phyloP scores from a whole-genome alignment of 2,329 filamentous ascomycete genomes.

The Cytospora piceae region DNA sequence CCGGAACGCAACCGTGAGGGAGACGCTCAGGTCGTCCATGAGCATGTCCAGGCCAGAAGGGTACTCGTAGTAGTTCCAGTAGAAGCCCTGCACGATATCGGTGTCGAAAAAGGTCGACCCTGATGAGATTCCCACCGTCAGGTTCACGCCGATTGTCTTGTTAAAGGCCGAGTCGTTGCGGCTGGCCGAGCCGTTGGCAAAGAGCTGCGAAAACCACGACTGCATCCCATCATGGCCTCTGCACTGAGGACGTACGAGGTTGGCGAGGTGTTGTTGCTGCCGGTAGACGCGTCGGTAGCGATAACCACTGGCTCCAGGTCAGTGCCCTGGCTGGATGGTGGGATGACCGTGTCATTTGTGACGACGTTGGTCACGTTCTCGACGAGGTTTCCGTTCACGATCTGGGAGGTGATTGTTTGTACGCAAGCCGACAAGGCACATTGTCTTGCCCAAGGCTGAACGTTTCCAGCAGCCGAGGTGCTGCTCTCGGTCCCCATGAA shows the following conservation, averaged over 20 bases:
- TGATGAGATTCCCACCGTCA: slow-evolving; percentile 40
- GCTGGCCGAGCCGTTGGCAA: slow-evolving; percentile 38
- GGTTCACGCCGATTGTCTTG: slow-evolving; percentile 39
- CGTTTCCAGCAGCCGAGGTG: slow-evolving; percentile 33
- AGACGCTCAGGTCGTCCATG: slow-evolving; percentile 41
- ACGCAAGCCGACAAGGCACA: slow-evolving; percentile 38
- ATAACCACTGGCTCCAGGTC: slow-evolving; percentile 33
- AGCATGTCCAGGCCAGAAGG: slow-evolving; percentile 40
- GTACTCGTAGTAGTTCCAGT: slow-evolving; percentile 47
- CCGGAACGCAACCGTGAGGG: slow-evolving; percentile 42
- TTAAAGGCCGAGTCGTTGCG: slow-evolving; percentile 36
- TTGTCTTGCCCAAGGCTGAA: slow-evolving; percentile 39
- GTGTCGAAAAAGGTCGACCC: slow-evolving; percentile 42
- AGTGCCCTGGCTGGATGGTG: slow-evolving; percentile 26
- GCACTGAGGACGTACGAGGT: slow-evolving; percentile 35
- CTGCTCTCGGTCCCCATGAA: slow-evolving; percentile 41
- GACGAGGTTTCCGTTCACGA: slow-evolving; percentile 37
- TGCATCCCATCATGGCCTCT: slow-evolving; percentile 39
- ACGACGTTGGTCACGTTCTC: slow-evolving; percentile 33
- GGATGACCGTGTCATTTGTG: slow-evolving; percentile 37
- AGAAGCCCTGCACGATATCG: slow-evolving; percentile 45
- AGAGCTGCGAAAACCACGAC: slow-evolving; percentile 39
- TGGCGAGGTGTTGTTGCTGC: slow-evolving; percentile 20
- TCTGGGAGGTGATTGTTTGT: slow-evolving; percentile 36
- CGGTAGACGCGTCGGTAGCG: slow-evolving; percentile 12